phyloP scores from a whole-genome alignment of 495 filamentous ascomycete genomes.

The Neurospora tetrasperma region DNA sequence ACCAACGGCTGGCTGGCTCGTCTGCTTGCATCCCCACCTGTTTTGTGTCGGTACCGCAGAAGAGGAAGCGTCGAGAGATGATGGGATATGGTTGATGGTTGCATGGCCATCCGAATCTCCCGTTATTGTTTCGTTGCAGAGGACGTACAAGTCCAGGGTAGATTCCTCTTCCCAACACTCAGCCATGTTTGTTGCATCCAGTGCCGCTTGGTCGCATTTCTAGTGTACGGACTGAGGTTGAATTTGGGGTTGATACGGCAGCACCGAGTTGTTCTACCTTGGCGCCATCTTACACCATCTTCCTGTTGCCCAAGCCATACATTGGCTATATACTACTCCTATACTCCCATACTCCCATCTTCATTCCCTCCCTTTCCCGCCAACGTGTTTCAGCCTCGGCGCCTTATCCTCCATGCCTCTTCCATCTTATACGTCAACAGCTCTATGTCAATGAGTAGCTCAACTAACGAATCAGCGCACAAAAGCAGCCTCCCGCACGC shows the following conservation, averaged over 20 bases:
- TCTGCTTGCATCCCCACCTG: background rate
- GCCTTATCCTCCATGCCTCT: background rate
- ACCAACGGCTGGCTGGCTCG: background rate
- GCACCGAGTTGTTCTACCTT: background rate
- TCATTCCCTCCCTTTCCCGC: background rate
- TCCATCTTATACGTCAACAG: background rate
- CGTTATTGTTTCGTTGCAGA: background rate
- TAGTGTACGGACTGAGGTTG: background rate
- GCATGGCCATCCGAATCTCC: background rate
- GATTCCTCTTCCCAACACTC: background rate
- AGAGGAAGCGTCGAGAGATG: background rate
- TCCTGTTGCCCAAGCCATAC: background rate
- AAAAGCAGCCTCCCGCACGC: background rate
- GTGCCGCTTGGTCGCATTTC: background rate
- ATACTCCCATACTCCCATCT: background rate
- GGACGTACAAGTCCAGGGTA: background rate
- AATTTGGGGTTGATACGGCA: background rate
- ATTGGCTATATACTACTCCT: background rate
- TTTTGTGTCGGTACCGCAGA: background rate
- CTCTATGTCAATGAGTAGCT: background rate
- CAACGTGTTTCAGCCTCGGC: background rate
- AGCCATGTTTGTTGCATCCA: background rate
- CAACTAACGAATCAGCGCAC: background rate
- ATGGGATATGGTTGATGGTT: background rate
- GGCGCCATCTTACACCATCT: background rate